Conservation (phyloP, 495 filamentous ascomycete genomes). For the Lophiotrema nucula region DNA sequence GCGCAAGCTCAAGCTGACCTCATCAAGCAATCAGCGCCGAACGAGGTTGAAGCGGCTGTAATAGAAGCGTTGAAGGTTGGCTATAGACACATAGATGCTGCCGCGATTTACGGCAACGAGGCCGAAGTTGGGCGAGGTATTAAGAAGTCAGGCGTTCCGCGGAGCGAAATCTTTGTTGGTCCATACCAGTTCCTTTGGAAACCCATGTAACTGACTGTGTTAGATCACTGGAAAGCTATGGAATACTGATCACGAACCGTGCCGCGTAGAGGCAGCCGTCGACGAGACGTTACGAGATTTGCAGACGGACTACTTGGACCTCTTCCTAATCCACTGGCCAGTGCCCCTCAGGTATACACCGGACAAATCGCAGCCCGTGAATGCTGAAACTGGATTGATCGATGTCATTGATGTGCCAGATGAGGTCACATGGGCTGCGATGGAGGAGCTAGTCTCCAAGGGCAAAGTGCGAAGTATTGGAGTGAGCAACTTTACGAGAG, state of each 20-base stretch:
- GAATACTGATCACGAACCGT: not conserved
- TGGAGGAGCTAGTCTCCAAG: too few relatives aligned
- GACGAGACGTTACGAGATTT: not conserved
- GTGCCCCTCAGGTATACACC: too few relatives aligned
- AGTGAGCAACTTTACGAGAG: too few relatives aligned
- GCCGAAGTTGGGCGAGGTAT: not conserved
- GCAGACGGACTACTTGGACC: not conserved
- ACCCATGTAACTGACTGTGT: not conserved
- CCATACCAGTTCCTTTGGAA: not conserved
- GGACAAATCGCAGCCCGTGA: too few relatives aligned
- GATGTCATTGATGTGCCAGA: too few relatives aligned
- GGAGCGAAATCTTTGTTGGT: not conserved
- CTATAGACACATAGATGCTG: constrained; percentile 2
- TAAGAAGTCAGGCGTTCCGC: not conserved
- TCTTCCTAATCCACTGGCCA: not conserved
- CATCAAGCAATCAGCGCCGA: not conserved
- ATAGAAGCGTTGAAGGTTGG: constrained; percentile 2
- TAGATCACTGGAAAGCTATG: too few relatives aligned
- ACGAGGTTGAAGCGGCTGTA: not conserved
- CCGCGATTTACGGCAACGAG: constrained; percentile 2
- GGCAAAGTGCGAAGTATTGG: too few relatives aligned
- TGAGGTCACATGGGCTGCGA: too few relatives aligned
- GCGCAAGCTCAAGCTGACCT: too few relatives aligned
- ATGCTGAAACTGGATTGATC: too few relatives aligned
- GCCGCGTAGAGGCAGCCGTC: not conserved